Percentiles rank a stretch among this genome's conserved stretches.
Conservation (phyloP, 306 rosid genomes). For the Leucaena leucocephala region DNA sequence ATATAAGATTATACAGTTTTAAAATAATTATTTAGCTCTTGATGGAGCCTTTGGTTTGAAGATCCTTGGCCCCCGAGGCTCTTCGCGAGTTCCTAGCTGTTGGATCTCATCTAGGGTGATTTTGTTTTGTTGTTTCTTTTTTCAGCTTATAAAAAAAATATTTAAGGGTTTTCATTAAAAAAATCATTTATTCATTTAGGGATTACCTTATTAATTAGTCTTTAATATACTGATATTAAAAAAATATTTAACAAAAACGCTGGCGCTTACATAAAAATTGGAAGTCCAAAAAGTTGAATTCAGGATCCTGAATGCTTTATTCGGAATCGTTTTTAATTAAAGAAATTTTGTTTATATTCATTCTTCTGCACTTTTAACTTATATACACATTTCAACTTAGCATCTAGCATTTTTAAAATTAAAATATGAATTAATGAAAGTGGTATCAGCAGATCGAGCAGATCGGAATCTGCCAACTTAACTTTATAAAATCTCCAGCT, state of each 20-base stretch:
- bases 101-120: no score
- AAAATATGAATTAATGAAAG: not conserved
- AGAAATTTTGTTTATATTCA: not conserved
- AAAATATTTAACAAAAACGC: not conserved
- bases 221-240: not conserved
- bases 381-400: no score
- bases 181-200: not conserved
- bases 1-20: no score
- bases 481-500: no score
- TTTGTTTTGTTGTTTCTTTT: no score
- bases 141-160: no score
- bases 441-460: not conserved
- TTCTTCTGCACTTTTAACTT: not conserved
- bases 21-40: no score
- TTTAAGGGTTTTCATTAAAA: no score
- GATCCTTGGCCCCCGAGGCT: no score
- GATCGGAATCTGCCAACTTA: not conserved
- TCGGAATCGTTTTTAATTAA: not conserved
- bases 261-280: not conserved
- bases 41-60: no score
- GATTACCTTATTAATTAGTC: no score
- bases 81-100: no score
- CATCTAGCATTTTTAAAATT: not conserved
- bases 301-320: not conserved
- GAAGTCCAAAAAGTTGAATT: not conserved